phyloP scores from a whole-genome alignment of 1,284 basidiomycete genomes.

The Pyrrhoderma lamaoense region DNA sequence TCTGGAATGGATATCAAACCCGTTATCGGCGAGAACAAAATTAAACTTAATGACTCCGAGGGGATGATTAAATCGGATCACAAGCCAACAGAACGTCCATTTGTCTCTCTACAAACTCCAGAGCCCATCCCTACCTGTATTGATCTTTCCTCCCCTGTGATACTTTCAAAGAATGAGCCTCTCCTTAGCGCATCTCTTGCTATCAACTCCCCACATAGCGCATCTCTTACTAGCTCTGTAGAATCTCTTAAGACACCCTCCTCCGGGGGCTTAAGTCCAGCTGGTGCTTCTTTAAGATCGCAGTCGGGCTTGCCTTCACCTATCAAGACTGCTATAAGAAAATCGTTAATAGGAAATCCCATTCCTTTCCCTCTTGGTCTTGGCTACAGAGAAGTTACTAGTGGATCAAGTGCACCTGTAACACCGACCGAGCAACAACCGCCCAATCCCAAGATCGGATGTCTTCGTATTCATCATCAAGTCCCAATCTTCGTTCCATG shows the following conservation, averaged over 20 bases:
- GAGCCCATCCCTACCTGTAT: not conserved
- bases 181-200: not conserved
- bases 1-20: not conserved
- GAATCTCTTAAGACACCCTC: conserved; percentile 12
- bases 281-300: conserved; percentile 1
- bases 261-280: conserved; percentile 1
- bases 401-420: conserved; percentile 8
- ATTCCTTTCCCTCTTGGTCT: conserved; percentile 11
- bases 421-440: conserved; percentile 9
- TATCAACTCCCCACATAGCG: conserved; percentile 3
- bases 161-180: conserved; percentile 7
- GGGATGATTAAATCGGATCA: no score
- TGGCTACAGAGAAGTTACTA: not conserved
- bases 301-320: conserved; percentile 16
- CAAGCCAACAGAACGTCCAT: no score
- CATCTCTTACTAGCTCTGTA: conserved; percentile 3
- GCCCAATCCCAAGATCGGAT: not conserved
- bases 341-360: conserved; percentile 11
- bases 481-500: conserved; percentile 7
- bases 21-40: not conserved
- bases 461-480: conserved; percentile 12
- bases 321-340: conserved; percentile 2
- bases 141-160: not conserved
- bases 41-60: not conserved
- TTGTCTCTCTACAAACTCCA: no score